These are phyloP conservation scores for Didymosphaeria variabile DNA, from an alignment of 2,329 filamentous ascomycete genomes.

Conservation along the genomic window DNA sequence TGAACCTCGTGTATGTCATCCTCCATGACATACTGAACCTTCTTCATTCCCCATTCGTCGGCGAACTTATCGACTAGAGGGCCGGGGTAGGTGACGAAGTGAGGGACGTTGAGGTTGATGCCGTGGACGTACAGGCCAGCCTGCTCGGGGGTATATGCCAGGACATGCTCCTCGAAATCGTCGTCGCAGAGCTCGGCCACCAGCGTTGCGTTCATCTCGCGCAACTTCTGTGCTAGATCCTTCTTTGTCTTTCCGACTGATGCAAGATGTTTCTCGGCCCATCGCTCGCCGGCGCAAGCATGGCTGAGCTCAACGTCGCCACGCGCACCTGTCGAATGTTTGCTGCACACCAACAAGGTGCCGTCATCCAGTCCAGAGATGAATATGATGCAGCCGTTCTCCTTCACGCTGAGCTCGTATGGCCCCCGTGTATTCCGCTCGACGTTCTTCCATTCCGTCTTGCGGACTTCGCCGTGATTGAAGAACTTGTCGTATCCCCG, in stretches of 20 bases:
- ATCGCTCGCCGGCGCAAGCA: conserved; percentile 81
- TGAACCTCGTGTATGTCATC: conserved; percentile 78
- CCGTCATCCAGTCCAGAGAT: conserved; percentile 89
- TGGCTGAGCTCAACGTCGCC: conserved; percentile 78
- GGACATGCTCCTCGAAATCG: conserved; percentile 93
- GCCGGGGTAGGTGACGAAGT: conserved; percentile 88
- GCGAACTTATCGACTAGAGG: conserved; percentile 88
- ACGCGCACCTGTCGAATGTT: conserved; percentile 91
- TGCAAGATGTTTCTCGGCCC: conserved; percentile 81
- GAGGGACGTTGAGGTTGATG: conserved; percentile 92
- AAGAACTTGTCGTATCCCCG: conserved; percentile 99
- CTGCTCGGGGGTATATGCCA: conserved; percentile 82
- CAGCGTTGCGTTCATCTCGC: conserved; percentile 86
- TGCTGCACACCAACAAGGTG: conserved; percentile 95
- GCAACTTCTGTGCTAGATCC: conserved; percentile 79
- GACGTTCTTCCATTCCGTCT: conserved; percentile 86
- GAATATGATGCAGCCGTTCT: conserved; percentile 99
- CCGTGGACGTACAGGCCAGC: conserved; percentile 95
- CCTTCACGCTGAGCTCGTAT: conserved; percentile 95
- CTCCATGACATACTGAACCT: conserved; percentile 81
- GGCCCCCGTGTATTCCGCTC: conserved; percentile 79
- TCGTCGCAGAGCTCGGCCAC: conserved; percentile 98
- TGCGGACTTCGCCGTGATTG: conserved; percentile 83
- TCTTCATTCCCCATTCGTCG: conserved; percentile 90
- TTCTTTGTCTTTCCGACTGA: conserved; percentile 78